Evolutionary conservation across 1,139 yeast genomes (phyloP).

Genomic region (Candida smagusa): DNA sequence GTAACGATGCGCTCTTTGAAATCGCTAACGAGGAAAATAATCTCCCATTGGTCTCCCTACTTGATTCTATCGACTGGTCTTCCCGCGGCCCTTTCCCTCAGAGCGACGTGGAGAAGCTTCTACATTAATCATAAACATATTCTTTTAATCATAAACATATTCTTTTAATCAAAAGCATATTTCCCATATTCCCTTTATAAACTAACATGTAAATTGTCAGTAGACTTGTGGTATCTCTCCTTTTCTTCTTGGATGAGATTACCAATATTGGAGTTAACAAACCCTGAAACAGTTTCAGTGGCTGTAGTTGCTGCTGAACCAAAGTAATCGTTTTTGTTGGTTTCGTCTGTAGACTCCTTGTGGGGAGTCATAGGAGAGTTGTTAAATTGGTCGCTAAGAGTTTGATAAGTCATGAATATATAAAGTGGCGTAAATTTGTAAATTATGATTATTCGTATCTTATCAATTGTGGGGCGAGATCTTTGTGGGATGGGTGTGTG

Average conservation of each 20-base stretch:
- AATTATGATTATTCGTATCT: no score
- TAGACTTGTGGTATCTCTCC: slow-evolving; percentile 20
- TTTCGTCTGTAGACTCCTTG: slow-evolving; percentile 8
- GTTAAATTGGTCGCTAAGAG: slow-evolving; percentile 15
- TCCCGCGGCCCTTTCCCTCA: no score
- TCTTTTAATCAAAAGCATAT: no score
- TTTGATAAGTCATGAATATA: slow-evolving; percentile 14
- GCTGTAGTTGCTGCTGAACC: slow-evolving; percentile 7
- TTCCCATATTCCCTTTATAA: no score
- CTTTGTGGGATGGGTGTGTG: no score
- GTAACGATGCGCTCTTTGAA: slow-evolving; percentile 35
- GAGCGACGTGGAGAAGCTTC: no score
- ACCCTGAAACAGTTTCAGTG: slow-evolving; percentile 7
- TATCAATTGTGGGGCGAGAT: no score
- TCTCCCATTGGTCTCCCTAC: slow-evolving; percentile 3
- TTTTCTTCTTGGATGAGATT: slow-evolving; percentile 21
- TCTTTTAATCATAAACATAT: not conserved
- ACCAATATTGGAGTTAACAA: slow-evolving; percentile 12
- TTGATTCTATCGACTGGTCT: slow-evolving; percentile 22
- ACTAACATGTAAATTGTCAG: slow-evolving; percentile 33
- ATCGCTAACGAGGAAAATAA: slow-evolving; percentile 21
- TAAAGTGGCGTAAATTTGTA: no score
- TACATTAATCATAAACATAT: not conserved
- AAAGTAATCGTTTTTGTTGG: slow-evolving; percentile 10
- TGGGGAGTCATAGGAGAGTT: slow-evolving; percentile 16